Percentiles rank a stretch among this genome's conserved stretches.
These are phyloP conservation scores for Gymnopus androsaceus DNA, from an alignment of 1,284 basidiomycete genomes.

Conservation along the genomic window DNA sequence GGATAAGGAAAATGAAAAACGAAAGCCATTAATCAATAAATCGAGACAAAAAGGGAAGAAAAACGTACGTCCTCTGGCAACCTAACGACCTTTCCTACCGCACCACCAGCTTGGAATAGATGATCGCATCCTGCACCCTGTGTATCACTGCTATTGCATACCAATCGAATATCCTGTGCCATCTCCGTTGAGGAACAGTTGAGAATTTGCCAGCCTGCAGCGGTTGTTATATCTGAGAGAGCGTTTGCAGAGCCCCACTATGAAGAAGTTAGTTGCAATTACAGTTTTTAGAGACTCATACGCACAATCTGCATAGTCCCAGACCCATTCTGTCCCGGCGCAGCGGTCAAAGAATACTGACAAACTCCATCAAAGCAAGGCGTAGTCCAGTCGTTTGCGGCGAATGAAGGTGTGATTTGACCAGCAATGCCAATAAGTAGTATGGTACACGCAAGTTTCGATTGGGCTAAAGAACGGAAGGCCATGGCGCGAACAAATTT, in stretches of 20 bases:
- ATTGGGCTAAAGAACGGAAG: not conserved
- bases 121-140: conserved; percentile 16
- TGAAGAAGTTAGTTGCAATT: not conserved
- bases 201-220: conserved; percentile 25
- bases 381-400: conserved; percentile 25
- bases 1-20: not conserved
- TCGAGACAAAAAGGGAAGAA: conserved; percentile 2
- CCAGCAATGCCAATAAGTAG: not conserved
- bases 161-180: conserved; percentile 24
- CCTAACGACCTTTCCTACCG: conserved; percentile 24
- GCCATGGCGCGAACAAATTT: conserved; percentile 1
- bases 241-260: conserved; percentile 24
- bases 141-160: conserved; percentile 20
- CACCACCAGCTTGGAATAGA: conserved; percentile 17
- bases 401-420: not conserved
- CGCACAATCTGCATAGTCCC: conserved; percentile 24
- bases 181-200: conserved; percentile 19
- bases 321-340: conserved; percentile 13
- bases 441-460: not conserved
- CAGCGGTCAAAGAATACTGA: conserved; percentile 20
- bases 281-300: no score
- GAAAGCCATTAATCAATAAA: no score
- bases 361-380: conserved; percentile 26
- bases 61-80: conserved; percentile 23
- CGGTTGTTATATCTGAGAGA: conserved; percentile 25